Evolutionary conservation across 208 protist species (phyloP), one percentile per base, ranked within the genome.

Genomic region (Leishmania major): DNA sequence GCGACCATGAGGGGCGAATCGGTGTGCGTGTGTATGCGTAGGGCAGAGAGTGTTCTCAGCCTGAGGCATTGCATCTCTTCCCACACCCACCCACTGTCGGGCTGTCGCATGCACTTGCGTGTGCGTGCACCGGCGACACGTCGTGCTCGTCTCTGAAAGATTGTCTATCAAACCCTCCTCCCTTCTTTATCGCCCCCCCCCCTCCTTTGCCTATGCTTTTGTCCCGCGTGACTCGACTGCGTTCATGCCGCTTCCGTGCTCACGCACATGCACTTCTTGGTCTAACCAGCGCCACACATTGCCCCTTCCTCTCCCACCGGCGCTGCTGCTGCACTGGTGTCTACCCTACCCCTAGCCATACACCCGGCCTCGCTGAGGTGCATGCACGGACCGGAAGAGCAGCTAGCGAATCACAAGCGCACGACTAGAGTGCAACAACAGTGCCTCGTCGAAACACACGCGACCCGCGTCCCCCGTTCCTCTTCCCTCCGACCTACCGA

Each of bases 401-500:
- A 17, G 4, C 3, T 8, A 69, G 43, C 4, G 31, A 13, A 43
- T 43, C 28, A 43, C 17, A 69, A 6, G 2, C 64, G 35, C 31
- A 69, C 64, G 3, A 17, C 28, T 15, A 69, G 62, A 25, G 35
- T 19, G 13, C 35, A 17, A 40, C 35, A 8, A 0, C 13, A 69
- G 28, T 43, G 15, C 4, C 13, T 35, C 31, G 31, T 69, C 31
- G 6, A 69, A 43, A 45, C 43, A 45, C 43, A 7, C 43, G 43
- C 43, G 43, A 45, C 57, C 28, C 57, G 3, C 57, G 4, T 15
- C 57, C 28, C 25, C 57, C 57, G 1, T 62, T 2, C 57, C 57
- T 64, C 25, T 31, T 17, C 43, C 25, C 62, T 77, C 51, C 28
- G 37, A 82, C 57, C 72, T 57, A 82, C 45, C 62, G 45, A 82